Base-by-base conservation (phyloP, 352 stramenopile genomes). In the Elongisporangium prolatum region DNA sequence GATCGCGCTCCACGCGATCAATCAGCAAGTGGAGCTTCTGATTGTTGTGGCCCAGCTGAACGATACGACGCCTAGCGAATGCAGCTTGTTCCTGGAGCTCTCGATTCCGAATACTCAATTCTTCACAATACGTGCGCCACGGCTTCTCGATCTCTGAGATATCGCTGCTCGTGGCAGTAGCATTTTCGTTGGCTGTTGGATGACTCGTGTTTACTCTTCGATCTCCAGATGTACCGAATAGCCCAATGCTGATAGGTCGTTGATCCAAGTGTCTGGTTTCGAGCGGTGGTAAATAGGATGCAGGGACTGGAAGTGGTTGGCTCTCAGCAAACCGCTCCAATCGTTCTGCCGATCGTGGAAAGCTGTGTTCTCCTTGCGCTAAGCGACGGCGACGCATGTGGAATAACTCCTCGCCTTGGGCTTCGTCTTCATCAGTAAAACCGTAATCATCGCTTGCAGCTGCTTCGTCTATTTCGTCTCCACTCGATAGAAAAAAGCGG, bases 1-100 rank as follows among this genome's bases (percentile, higher is more conserved):
- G 86, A 54, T 95, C 86, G 51, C 80, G 84, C 50, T 95, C 86
- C 40, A 95, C 79, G n/a, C 84, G 79, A 51, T 95, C 84, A 18
- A 92, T 74, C 18, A 95, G 70, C 48, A 91, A 65, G 48, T 95
- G 80, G 20, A 95, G 63, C 49, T 95, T 91, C 56, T 92, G 81
- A 54, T 92, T 93, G 60, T 88, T 87, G 68, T 88, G 83, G 18
- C 75, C 84, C 21, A 92, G 56, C 38, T 88, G 79, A 4, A 86
- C 77, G 55, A 91, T 83, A 14, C 81, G 71, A 11, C 71, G 69
- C 14, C 84, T 73, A 4, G 75, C 75, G 48, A 84, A 77, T 21
- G 80, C 59, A n/a, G 89, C 65, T 61, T 93, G 84, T 54, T 90
- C 75, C 34, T 91, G 79, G 75, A 91, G 81, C 50, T 91, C 79